These are phyloP conservation scores for Fusarium sp. DNA, from an alignment of 2,329 filamentous ascomycete genomes.

Conservation along the genomic window DNA sequence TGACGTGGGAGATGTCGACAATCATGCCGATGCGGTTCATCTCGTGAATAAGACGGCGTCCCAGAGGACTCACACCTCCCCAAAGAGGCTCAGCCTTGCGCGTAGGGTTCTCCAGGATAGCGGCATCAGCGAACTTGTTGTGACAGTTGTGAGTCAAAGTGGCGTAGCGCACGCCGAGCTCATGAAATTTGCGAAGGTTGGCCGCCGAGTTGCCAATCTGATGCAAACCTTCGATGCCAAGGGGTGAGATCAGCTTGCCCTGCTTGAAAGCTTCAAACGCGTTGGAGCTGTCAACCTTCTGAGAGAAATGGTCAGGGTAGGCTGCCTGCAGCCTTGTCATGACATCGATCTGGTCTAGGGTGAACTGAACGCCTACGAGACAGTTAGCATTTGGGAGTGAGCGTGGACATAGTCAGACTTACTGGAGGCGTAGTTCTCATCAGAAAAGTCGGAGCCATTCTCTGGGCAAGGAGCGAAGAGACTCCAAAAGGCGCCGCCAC, in stretches of 20 bases:
- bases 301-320: slow-evolving; percentile 79
- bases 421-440: slow-evolving; percentile 78
- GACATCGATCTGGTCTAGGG: slow-evolving; percentile 81
- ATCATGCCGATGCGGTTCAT: slow-evolving; percentile 97
- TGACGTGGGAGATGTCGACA: slow-evolving; percentile 85
- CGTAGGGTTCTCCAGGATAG: slow-evolving; percentile 69
- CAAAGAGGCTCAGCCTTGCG: slow-evolving; percentile 69
- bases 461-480: slow-evolving; percentile 83
- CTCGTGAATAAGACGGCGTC: slow-evolving; percentile 78
- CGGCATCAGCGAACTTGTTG: slow-evolving; percentile 89
- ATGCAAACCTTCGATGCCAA: slow-evolving; percentile 89
- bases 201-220: slow-evolving; percentile 89
- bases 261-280: slow-evolving; percentile 71
- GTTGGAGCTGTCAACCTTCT: slow-evolving; percentile 67
- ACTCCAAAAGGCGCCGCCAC: slow-evolving; percentile 94
- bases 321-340: slow-evolving; percentile 71
- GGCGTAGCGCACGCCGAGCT: slow-evolving; percentile 85
- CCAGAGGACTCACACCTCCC: slow-evolving; percentile 78
- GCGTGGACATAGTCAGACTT: slow-evolving; percentile 42
- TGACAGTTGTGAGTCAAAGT: slow-evolving; percentile 96
- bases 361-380: slow-evolving; percentile 69
- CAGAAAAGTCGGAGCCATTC: slow-evolving; percentile 78
- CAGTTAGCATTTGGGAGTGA: background rate
- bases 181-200: slow-evolving; percentile 80
- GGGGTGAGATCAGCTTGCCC: slow-evolving; percentile 78